A percentile compares a stretch with the other conserved stretches of the same genome.
Conservation (phyloP, 1,284 basidiomycete genomes). For the Vanrija sp. region DNA sequence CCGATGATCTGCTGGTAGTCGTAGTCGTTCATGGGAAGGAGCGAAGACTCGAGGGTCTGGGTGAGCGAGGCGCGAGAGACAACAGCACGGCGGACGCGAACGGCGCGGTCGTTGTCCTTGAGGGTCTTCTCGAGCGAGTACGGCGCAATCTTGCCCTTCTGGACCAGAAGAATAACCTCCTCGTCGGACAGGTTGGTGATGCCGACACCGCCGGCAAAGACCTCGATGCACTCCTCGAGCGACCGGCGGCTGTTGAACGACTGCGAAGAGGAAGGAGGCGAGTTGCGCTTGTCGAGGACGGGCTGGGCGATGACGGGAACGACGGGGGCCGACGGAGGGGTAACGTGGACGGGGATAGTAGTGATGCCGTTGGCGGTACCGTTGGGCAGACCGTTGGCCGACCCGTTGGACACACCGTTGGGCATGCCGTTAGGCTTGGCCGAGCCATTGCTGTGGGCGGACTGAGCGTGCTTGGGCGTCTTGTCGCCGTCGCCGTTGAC, state of each 20-base stretch:
- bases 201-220: slow-evolving; percentile 75
- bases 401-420: slow-evolving; percentile 9
- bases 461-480: slow-evolving; percentile 11
- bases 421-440: slow-evolving; percentile 10
- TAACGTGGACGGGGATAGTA: slow-evolving; percentile 19
- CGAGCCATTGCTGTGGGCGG: slow-evolving; percentile 2
- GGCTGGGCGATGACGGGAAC: slow-evolving; percentile 29
- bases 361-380: slow-evolving; percentile 15
- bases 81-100: slow-evolving; percentile 78
- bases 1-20: slow-evolving; percentile 93
- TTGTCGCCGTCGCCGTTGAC: slow-evolving; percentile 15
- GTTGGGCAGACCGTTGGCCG: slow-evolving; percentile 12
- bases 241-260: slow-evolving; percentile 51
- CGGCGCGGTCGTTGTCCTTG: slow-evolving; percentile 80
- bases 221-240: slow-evolving; percentile 76
- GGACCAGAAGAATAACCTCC: slow-evolving; percentile 82
- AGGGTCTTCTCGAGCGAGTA: slow-evolving; percentile 94
- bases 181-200: slow-evolving; percentile 73
- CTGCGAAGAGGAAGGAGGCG: not conserved
- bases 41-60: slow-evolving; percentile 77
- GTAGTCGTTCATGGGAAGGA: slow-evolving; percentile 79
- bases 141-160: slow-evolving; percentile 87
- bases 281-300: not conserved
- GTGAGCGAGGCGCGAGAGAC: slow-evolving; percentile 86
- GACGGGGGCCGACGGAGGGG: slow-evolving; percentile 26